A percentile compares a stretch with the other conserved stretches of the same genome.
Conservation (phyloP, 2,329 filamentous ascomycete species). For the Penicillium polonicum region DNA sequence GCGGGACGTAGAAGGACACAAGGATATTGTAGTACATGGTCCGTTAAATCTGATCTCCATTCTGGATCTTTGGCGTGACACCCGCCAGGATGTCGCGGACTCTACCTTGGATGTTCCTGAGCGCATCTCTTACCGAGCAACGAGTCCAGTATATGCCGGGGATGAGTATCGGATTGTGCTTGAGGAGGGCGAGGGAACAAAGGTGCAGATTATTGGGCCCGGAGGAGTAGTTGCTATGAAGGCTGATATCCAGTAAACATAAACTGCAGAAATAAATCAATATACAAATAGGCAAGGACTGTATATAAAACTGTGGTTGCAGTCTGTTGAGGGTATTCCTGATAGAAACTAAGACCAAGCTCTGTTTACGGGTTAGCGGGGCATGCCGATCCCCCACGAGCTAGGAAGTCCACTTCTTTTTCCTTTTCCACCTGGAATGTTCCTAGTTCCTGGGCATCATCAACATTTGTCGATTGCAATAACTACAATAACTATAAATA, state of each 20-base stretch:
- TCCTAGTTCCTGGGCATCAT: background rate
- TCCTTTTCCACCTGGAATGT: background rate
- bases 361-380: background rate
- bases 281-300: background rate
- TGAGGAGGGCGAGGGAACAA: slow-evolving; percentile 29
- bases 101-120: slow-evolving; percentile 36
- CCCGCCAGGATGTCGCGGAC: slow-evolving; percentile 19
- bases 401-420: background rate
- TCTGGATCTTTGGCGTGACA: slow-evolving; percentile 46
- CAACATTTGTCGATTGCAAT: background rate
- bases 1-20: slow-evolving; percentile 44
- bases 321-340: background rate
- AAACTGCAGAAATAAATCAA: background rate
- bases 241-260: slow-evolving; percentile 32
- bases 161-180: slow-evolving; percentile 49
- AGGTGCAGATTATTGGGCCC: slow-evolving; percentile 37
- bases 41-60: slow-evolving; percentile 46
- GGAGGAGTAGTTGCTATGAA: slow-evolving; percentile 39
- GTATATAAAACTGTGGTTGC: background rate
- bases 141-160: slow-evolving; percentile 51
- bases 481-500: background rate
- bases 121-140: slow-evolving; percentile 50
- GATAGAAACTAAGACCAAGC: background rate
- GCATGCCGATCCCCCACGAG: background rate
- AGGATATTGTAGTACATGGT: slow-evolving; percentile 45